Evolutionary conservation across 345 rosid species (phyloP).

Genomic region (Brassica carinata): DNA sequence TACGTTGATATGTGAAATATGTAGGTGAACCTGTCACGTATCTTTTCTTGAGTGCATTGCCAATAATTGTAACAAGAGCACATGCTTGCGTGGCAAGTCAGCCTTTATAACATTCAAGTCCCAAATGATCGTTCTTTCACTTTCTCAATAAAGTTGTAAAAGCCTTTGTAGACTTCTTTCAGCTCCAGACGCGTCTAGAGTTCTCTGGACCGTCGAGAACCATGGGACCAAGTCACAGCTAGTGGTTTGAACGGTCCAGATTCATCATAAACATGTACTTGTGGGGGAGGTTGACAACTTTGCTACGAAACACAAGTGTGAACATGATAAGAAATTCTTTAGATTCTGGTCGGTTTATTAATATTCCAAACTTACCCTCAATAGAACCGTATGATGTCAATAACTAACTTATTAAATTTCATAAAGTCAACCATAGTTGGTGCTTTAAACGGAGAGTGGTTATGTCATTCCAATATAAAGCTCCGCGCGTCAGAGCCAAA

Average conservation of each 20-base stretch:
- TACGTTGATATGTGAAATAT: neutral
- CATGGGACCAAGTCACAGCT: neutral
- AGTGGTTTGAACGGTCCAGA: constrained; percentile 28
- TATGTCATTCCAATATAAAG: constrained; percentile 18
- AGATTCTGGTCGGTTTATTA: constrained; percentile 9
- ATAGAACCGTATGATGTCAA: neutral
- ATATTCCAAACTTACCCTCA: constrained; percentile 32
- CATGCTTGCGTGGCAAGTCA: constrained; percentile 17
- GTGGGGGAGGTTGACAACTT: constrained; percentile 11
- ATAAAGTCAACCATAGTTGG: constrained; percentile 16
- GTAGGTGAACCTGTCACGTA: constrained; percentile 23
- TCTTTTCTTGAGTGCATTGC: constrained; percentile 1
- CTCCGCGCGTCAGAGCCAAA: constrained; percentile 42
- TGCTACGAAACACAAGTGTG: constrained; percentile 30
- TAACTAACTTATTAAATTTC: neutral
- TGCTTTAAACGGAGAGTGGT: constrained; percentile 26
- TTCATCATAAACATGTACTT: neutral
- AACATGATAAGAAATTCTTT: constrained; percentile 17
- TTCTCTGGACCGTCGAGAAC: constrained; percentile 28
- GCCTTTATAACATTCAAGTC: neutral
- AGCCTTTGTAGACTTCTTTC: neutral
- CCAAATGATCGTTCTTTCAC: neutral
- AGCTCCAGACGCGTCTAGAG: constrained; percentile 28
- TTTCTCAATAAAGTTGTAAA: neutral
- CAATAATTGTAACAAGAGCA: neutral